phyloP scores from a whole-genome alignment of 2,329 filamentous ascomycete species.

The Diaporthe velutina region DNA sequence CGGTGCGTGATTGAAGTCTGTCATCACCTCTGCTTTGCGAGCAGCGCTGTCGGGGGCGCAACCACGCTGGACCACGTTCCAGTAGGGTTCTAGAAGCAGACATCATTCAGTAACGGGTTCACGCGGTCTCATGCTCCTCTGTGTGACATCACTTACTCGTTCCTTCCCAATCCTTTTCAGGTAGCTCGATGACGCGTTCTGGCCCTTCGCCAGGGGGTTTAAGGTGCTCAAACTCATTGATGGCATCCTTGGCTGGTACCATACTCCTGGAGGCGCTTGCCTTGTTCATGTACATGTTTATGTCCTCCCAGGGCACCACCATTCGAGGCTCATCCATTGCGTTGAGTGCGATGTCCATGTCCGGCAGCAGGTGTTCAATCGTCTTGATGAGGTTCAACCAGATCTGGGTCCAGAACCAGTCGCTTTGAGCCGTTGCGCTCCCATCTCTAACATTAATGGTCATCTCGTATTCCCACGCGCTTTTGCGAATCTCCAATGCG shows the following conservation, averaged over 20 bases:
- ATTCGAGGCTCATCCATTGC: conserved; percentile 76
- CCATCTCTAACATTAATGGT: conserved; percentile 69
- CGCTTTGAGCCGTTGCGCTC: conserved; percentile 63
- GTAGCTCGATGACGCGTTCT: conserved; percentile 51
- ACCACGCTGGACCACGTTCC: conserved; percentile 69
- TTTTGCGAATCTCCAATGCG: conserved; percentile 58
- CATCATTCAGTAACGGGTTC: neutral
- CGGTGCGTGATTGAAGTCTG: conserved; percentile 59
- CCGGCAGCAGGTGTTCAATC: conserved; percentile 69
- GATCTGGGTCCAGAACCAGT: conserved; percentile 71
- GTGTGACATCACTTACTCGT: conserved; percentile 55
- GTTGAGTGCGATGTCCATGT: conserved; percentile 77
- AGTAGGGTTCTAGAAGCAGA: conserved; percentile 60
- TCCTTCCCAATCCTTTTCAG: conserved; percentile 63
- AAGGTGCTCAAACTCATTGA: conserved; percentile 58
- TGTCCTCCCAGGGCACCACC: conserved; percentile 73
- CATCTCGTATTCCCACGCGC: conserved; percentile 70
- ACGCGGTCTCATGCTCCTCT: neutral
- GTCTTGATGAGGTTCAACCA: conserved; percentile 67
- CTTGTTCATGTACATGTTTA: conserved; percentile 65
- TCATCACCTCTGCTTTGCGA: conserved; percentile 59
- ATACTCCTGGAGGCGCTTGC: conserved; percentile 63
- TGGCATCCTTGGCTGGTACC: conserved; percentile 57
- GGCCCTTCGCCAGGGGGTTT: conserved; percentile 52
- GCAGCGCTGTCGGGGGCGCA: conserved; percentile 75